Conservation (phyloP, 306 rosid species). For the Acacia melanoxylon region DNA sequence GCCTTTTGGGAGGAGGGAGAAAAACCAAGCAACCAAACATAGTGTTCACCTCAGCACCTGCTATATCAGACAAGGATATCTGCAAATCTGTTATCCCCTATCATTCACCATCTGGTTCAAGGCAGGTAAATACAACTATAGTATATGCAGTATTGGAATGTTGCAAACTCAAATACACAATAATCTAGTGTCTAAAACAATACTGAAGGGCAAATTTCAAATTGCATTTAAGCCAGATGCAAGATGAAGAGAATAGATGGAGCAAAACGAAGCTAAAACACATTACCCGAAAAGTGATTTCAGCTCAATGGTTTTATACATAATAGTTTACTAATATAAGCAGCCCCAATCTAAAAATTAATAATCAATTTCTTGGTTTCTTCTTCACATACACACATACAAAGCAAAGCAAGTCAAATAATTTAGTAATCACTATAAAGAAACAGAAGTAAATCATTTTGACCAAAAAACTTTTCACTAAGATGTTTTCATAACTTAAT, state of each 20-base stretch:
- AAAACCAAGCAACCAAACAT: not conserved
- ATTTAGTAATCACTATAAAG: not conserved
- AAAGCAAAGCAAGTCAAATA: not conserved
- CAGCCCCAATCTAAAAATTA: not conserved
- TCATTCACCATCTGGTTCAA: constrained; percentile 44
- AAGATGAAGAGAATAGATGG: not conserved
- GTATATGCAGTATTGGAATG: not conserved
- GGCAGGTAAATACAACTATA: not conserved
- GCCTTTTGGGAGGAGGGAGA: too few relatives aligned
- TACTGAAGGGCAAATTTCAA: constrained; percentile 34
- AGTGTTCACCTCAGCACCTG: constrained; percentile 68
- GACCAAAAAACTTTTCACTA: not conserved
- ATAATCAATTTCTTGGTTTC: not conserved
- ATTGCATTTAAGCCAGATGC: constrained; percentile 42
- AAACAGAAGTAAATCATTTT: not conserved
- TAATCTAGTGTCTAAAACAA: not conserved
- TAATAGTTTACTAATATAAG: not conserved
- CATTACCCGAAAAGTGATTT: not conserved
- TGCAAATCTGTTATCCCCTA: constrained; percentile 50
- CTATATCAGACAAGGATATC: constrained; percentile 74
- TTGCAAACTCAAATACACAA: not conserved
- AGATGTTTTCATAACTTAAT: not conserved
- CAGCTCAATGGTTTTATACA: not conserved
- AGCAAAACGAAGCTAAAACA: not conserved
- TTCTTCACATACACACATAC: not conserved